Conservation (phyloP, 768 basidiomycete species). For the Amanita molliuscula region DNA sequence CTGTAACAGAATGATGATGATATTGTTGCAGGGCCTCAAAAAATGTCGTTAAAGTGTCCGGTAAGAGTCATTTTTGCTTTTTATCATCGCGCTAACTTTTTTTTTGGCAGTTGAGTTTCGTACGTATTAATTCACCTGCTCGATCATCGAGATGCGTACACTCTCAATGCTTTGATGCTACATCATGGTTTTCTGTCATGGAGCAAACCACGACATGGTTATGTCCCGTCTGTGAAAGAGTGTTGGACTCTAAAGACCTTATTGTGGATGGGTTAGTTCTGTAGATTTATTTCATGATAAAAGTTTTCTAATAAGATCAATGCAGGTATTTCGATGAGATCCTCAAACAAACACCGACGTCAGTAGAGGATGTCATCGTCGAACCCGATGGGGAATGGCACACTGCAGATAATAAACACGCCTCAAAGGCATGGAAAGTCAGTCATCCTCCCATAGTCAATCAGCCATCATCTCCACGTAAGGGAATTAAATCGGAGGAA, state of each 20-base stretch:
- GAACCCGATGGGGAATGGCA: slow-evolving; percentile 97
- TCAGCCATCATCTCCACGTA: slow-evolving; percentile 21
- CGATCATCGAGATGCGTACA: slow-evolving; percentile 86
- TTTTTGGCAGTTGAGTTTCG: slow-evolving; percentile 68
- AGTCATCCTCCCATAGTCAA: slow-evolving; percentile 29
- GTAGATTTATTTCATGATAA: not conserved
- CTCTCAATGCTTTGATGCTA: slow-evolving; percentile 91
- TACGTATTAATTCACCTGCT: slow-evolving; percentile 75
- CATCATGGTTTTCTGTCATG: slow-evolving; percentile 91
- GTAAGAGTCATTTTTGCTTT: slow-evolving; percentile 35
- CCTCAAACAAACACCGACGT: slow-evolving; percentile 63
- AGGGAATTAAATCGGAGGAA: slow-evolving; percentile 18
- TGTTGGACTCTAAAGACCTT: slow-evolving; percentile 68
- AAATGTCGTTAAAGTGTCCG: slow-evolving; percentile 89
- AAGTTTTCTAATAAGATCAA: slow-evolving; percentile 3
- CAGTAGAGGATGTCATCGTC: slow-evolving; percentile 85
- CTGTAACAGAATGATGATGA: slow-evolving; percentile 74
- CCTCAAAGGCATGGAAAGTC: slow-evolving; percentile 61
- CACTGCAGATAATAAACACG: slow-evolving; percentile 78
- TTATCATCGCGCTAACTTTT: slow-evolving; percentile 11
- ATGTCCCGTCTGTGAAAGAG: slow-evolving; percentile 87
- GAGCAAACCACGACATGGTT: slow-evolving; percentile 94
- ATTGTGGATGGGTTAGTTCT: slow-evolving; percentile 79
- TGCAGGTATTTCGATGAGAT: slow-evolving; percentile 86
- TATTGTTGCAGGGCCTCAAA: slow-evolving; percentile 81